Base-by-base conservation (phyloP, 2,329 filamentous ascomycete species). In the Clarireedia monteithiana region DNA sequence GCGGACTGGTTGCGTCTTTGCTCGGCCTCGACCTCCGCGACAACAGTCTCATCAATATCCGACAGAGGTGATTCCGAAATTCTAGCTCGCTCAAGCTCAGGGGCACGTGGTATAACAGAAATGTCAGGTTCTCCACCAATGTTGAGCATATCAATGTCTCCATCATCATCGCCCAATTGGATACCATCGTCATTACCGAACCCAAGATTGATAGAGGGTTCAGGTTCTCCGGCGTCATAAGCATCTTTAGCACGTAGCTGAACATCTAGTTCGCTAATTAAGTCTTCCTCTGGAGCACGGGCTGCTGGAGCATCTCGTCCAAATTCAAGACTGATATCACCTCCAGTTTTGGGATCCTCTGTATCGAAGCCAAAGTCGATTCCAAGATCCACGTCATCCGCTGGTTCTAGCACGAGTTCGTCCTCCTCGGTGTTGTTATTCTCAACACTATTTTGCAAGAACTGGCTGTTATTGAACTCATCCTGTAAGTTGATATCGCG, bases 271-370 rank as follows among this genome's bases (percentile, higher is more conserved):
- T 89, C 85, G 60, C 64, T 68, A 58, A 85, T 74, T 53, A 91
- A 81, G 62, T 88, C 84, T 40, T 89, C 85, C 61, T 89, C 88
- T 20, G 85, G 73, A 2, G 83, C 76, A 47, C 82, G 78, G 24
- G 86, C 77, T 15, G 82, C 77, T 4, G 88, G 85, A 20, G 88
- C 91, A 63, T 95, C 86, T 84, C 92, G 88, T 67, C 92, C 94
- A 64, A 90, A 79, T 84, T 99, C 94, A 57, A 96, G 85, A 66
- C 85, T 94, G 58, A 74, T 74, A 58, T 82, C 80, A 34, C 26
- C 46, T 26, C 20, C 30, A 69, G 57, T 73, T 53, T 62, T 61
- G 47, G 46, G 36, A 14, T 56, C 34, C 12, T 34, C 38, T 10
- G 62, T 55, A 42, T 66, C 62, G 50, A 67, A 58, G 52, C 83